Evolutionary conservation across 306 rosid species (phyloP).

Genomic region (Chamaecrista fasciculata): DNA sequence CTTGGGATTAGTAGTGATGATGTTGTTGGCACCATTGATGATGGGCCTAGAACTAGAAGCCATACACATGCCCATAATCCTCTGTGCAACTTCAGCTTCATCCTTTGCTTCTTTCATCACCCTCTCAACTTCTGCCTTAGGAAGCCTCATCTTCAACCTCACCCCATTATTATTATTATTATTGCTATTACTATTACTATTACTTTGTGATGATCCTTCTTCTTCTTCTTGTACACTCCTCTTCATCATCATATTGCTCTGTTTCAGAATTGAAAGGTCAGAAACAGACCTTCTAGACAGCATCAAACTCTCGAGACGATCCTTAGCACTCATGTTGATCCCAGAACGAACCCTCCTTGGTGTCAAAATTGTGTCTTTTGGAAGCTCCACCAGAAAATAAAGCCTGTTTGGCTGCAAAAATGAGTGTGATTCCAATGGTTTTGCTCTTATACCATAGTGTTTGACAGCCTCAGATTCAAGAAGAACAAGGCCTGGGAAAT

Average conservation of each 20-base stretch:
- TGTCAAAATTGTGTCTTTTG: conserved; percentile 30
- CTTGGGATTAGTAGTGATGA: conserved; percentile 3
- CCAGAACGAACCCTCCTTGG: conserved; percentile 79
- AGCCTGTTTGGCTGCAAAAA: conserved; percentile 54
- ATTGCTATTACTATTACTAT: no score
- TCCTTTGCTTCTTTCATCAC: conserved; percentile 58
- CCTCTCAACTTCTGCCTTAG: conserved; percentile 69
- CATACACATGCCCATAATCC: conserved; percentile 62
- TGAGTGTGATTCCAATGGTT: conserved; percentile 50
- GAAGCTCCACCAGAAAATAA: conserved; percentile 79
- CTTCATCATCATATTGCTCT: conserved; percentile 27
- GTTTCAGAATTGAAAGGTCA: conserved; percentile 61
- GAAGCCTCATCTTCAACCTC: conserved; percentile 72
- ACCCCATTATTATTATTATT: conserved; percentile 13
- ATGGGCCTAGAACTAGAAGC: not conserved
- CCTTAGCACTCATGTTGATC: conserved; percentile 86
- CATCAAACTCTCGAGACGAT: conserved; percentile 71
- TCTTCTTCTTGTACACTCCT: no score
- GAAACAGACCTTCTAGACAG: conserved; percentile 67
- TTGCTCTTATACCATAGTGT: conserved; percentile 76
- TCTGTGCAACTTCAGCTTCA: conserved; percentile 68
- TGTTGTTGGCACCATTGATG: no score
- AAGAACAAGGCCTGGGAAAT: conserved; percentile 69
- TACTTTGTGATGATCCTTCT: no score
- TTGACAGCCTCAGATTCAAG: conserved; percentile 79